These are phyloP conservation scores for Fusarium sp. DNA, from an alignment of 2,329 filamentous ascomycete genomes.

Conservation along the genomic window DNA sequence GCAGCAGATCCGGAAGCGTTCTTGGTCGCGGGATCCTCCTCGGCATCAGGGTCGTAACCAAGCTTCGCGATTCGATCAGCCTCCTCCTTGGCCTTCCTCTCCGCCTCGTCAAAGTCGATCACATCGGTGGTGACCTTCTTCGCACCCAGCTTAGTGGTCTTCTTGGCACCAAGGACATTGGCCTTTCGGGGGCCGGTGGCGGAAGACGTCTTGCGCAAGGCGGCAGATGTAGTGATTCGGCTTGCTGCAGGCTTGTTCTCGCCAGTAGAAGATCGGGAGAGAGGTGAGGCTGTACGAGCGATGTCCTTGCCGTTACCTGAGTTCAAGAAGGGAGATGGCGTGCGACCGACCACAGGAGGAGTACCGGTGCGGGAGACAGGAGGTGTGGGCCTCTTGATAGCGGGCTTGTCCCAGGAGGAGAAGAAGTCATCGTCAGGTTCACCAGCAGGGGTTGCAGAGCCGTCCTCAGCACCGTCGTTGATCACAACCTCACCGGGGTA, in stretches of 20 bases:
- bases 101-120: conserved; percentile 97
- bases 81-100: conserved; percentile 97
- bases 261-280: conserved; percentile 73
- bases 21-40: conserved; percentile 69
- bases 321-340: conserved; percentile 91
- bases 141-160: conserved; percentile 85
- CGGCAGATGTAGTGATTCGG: conserved; percentile 82
- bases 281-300: conserved; percentile 86
- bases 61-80: conserved; percentile 95
- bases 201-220: conserved; percentile 82
- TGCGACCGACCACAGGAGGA: conserved; percentile 84
- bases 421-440: conserved; percentile 98
- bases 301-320: conserved; percentile 80
- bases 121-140: conserved; percentile 88
- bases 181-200: conserved; percentile 80
- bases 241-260: conserved; percentile 74
- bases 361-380: conserved; percentile 92
- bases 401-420: conserved; percentile 98
- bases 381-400: conserved; percentile 96
- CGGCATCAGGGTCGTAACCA: conserved; percentile 94
- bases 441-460: conserved; percentile 81
- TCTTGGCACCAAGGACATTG: conserved; percentile 89
- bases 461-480: conserved; percentile 80
- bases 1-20: conserved; percentile 67
- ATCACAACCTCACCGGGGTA: conserved; percentile 89